Conservation (phyloP, 768 basidiomycete species). For the Boletus barrowsii region DNA sequence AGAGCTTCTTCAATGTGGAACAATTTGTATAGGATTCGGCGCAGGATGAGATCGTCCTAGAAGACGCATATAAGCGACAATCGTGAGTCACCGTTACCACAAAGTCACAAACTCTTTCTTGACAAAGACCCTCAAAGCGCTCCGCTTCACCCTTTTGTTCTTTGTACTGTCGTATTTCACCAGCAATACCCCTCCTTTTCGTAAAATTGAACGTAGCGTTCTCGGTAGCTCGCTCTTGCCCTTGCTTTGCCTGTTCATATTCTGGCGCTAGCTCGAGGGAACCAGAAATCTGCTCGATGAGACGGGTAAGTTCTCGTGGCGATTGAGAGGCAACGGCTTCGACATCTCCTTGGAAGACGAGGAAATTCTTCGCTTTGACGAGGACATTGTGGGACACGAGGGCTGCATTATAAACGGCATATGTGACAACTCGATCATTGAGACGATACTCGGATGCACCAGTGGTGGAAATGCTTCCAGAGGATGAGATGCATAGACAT, state of each 20-base stretch:
- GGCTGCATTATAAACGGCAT: slow-evolving; percentile 84
- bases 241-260: slow-evolving; percentile 86
- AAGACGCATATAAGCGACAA: slow-evolving; percentile 6
- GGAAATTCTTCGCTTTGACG: slow-evolving; percentile 98
- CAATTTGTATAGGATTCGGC: slow-evolving; percentile 81
- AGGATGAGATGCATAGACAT: background rate
- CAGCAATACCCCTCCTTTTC: slow-evolving; percentile 88
- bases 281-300: slow-evolving; percentile 95
- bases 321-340: slow-evolving; percentile 97
- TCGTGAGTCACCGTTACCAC: background rate
- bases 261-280: slow-evolving; percentile 85
- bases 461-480: slow-evolving; percentile 72
- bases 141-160: slow-evolving; percentile 95
- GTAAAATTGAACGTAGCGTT: slow-evolving; percentile 93
- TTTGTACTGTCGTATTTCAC: slow-evolving; percentile 96
- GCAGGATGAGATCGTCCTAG: slow-evolving; percentile 79
- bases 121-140: slow-evolving; percentile 72
- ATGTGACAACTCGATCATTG: slow-evolving; percentile 77
- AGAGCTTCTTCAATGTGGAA: slow-evolving; percentile 88
- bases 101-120: slow-evolving; percentile 58
- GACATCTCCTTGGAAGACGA: slow-evolving; percentile 99
- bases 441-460: slow-evolving; percentile 91
- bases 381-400: slow-evolving; percentile 90
- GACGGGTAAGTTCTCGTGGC: slow-evolving; percentile 79
- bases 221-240: slow-evolving; percentile 88